Percentiles rank a stretch among this genome's conserved stretches.
These are phyloP conservation scores for Serendipita sp. DNA, from an alignment of 768 basidiomycete species.

Conservation along the genomic window DNA sequence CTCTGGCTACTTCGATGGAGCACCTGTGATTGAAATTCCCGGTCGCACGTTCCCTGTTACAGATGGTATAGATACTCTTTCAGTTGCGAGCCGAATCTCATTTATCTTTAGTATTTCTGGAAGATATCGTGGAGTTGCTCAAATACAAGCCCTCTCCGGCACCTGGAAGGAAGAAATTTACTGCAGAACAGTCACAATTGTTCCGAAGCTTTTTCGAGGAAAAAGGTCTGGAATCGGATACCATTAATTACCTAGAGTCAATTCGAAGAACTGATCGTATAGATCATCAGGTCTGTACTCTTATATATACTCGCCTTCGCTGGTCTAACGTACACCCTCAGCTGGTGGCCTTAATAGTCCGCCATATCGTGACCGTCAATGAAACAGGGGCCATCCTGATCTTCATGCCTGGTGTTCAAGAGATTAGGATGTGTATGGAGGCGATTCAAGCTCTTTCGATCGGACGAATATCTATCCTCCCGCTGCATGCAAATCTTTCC, in stretches of 20 bases:
- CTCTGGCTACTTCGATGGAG: conserved; percentile 61
- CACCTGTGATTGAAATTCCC: conserved; percentile 70
- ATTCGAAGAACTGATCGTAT: conserved; percentile 46
- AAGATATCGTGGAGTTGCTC: conserved; percentile 51
- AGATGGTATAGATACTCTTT: conserved; percentile 31
- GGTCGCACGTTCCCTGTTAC: conserved; percentile 65
- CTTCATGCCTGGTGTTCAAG: conserved; percentile 82
- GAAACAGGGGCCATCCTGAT: conserved; percentile 58
- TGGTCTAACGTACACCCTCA: conserved; percentile 15
- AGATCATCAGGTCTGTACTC: conserved; percentile 46
- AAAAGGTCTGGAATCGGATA: conserved; percentile 36
- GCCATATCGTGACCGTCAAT: conserved; percentile 38
- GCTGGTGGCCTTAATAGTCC: conserved; percentile 51
- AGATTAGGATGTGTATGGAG: conserved; percentile 64
- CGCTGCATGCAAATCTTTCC: conserved; percentile 80
- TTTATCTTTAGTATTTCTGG: conserved; percentile 35
- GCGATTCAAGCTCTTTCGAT: conserved; percentile 27
- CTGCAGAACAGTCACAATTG: conserved; percentile 29
- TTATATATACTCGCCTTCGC: not conserved
- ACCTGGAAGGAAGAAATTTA: conserved; percentile 22
- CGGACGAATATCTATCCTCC: conserved; percentile 39
- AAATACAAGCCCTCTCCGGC: conserved; percentile 35
- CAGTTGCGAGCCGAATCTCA: not conserved
- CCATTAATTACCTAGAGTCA: conserved; percentile 39
- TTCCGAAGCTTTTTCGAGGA: conserved; percentile 34